Base-by-base conservation (phyloP, 345 rosid species). In the Litchi chinensis region DNA sequence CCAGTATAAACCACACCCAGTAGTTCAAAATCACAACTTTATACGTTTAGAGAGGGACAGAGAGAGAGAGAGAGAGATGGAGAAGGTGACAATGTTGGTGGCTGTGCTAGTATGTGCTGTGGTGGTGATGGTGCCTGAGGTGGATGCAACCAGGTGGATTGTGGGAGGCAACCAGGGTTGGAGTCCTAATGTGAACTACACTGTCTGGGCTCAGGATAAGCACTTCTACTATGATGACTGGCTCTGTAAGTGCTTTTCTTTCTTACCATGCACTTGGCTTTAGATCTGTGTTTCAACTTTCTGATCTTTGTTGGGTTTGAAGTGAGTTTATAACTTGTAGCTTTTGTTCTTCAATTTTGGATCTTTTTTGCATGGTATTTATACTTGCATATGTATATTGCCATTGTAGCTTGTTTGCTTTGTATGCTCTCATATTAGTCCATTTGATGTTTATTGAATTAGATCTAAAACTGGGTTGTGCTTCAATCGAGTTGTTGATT, bases 181-280 rank as follows among this genome's bases (percentile, higher is more conserved):
- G 99, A 85, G 83, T 67, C 79, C 78, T 44, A 89, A 88, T 80
- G 81, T 91, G n/a, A 95, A 93, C 86, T 93, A 91, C 82, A 93
- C 95, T 65, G 39, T 87, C 46, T 95, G 98, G 98, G 94, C 96
- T 81, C 81, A 90, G 65, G 91, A 66, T 82, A 93, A 88, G 81
- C 95, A 93, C 63, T 95, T 95, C 82, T 89, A 91, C 87, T 86
- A 90, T 84, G 99, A 91, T 8, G 98, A 95, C 79, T 95, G 99
- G 98, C 99, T 95, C 73, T 92, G 99, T 95, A 89, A 62, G 86
- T 28, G 71, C 65, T 78, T 69, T 71, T 68, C 48, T 70, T 24
- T 24, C 67, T 39, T 81, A 52, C n/a, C 57, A 6, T 60, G 56
- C 32, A 3, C 46, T 60, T 68, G 5, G 40, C 65, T 82, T 78